These are phyloP conservation scores for Fragaria nilgerrensis DNA, from an alignment of 306 rosid genomes.

Conservation along the genomic window DNA sequence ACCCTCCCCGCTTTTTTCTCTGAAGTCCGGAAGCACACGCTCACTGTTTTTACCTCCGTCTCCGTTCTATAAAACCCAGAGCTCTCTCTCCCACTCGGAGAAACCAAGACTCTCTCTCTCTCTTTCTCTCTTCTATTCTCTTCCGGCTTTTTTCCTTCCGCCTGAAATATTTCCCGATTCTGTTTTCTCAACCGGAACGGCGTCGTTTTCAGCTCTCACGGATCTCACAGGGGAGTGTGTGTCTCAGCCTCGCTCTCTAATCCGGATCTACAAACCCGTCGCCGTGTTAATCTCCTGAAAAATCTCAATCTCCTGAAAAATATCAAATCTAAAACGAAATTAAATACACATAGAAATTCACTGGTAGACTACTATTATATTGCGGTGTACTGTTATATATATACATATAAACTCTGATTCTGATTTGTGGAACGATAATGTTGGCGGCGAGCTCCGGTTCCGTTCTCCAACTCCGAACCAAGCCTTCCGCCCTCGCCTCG, in stretches of 20 bases:
- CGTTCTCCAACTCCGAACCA: constrained; percentile 36
- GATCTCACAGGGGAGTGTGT: constrained; percentile 13
- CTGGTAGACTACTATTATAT: background rate
- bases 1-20: background rate
- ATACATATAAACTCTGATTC: background rate
- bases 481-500: constrained; percentile 31
- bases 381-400: too few relatives aligned
- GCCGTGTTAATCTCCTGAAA: background rate
- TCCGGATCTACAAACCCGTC: constrained; percentile 8
- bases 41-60: background rate
- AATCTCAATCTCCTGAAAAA: constrained; percentile 4
- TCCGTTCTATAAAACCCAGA: background rate
- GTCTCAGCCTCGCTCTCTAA: background rate
- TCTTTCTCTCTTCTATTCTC: background rate
- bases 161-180: background rate
- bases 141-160: background rate
- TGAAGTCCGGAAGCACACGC: background rate
- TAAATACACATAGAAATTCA: background rate
- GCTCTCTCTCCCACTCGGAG: background rate
- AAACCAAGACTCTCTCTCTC: background rate
- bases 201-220: background rate
- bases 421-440: constrained; percentile 23
- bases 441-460: constrained; percentile 61
- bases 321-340: background rate
- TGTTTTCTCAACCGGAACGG: background rate